A percentile compares a stretch with the other conserved stretches of the same genome.
phyloP scores from a whole-genome alignment of 2,329 filamentous ascomycete species.

The Trichoderma hamatum region DNA sequence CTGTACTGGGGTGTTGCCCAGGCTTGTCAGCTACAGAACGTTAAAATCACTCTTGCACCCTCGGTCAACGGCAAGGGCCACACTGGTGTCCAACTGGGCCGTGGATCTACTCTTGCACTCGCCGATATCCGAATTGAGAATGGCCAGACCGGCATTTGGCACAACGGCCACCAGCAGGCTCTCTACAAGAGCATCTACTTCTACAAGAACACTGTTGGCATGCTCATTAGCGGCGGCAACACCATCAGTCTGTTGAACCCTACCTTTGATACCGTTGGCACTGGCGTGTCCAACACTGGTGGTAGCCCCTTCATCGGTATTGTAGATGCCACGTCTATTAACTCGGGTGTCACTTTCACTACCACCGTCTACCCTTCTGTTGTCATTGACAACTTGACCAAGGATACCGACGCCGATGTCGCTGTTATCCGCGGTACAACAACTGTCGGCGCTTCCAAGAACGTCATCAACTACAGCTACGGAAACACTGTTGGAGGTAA shows the following conservation, averaged over 20 bases:
- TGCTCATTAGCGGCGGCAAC: conserved; percentile 37
- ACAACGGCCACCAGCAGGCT: conserved; percentile 49
- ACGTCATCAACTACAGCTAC: conserved; percentile 47
- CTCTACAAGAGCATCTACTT: conserved; percentile 50
- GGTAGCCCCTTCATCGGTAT: conserved; percentile 46
- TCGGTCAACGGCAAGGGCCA: conserved; percentile 44
- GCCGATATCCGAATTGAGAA: conserved; percentile 46
- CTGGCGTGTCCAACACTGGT: conserved; percentile 41
- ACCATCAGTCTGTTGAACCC: conserved; percentile 47
- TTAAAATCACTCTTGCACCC: conserved; percentile 46
- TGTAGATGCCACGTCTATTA: conserved; percentile 46
- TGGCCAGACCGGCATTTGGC: conserved; percentile 48
- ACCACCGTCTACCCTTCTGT: conserved; percentile 45
- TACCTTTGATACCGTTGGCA: conserved; percentile 46
- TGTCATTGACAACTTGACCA: conserved; percentile 48
- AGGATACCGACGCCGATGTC: conserved; percentile 44
- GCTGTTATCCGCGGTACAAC: conserved; percentile 39
- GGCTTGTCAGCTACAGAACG: conserved; percentile 46
- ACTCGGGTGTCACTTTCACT: conserved; percentile 46
- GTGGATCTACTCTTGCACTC: conserved; percentile 47
- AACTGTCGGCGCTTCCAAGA: conserved; percentile 35
- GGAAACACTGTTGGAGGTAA: conserved; percentile 47
- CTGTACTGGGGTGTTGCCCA: conserved; percentile 52
- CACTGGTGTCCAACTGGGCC: conserved; percentile 46
- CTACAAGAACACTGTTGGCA: conserved; percentile 45